Percentiles rank a stretch among this genome's conserved stretches.
Conservation (phyloP, 2,329 filamentous ascomycete genomes). For the Aureobasidium pullulans region DNA sequence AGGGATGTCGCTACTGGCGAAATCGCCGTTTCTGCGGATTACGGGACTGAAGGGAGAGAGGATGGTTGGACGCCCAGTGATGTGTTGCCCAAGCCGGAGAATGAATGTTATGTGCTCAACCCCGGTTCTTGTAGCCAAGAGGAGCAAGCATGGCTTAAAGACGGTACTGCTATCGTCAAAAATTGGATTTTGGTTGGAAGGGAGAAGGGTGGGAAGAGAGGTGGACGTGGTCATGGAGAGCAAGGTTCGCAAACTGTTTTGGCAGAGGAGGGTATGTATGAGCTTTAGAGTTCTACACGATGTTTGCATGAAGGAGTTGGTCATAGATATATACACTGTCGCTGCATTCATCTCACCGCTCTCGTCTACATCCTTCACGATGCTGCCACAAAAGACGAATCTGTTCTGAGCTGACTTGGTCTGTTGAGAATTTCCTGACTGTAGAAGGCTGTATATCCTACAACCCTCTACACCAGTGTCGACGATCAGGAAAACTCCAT, state of each 20-base stretch:
- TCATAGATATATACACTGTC: no score
- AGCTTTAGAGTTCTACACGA: neutral
- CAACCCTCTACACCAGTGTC: no score
- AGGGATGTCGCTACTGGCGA: constrained; percentile 30
- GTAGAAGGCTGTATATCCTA: no score
- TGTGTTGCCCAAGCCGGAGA: constrained; percentile 21
- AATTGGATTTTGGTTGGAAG: constrained; percentile 25
- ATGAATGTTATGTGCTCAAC: constrained; percentile 23
- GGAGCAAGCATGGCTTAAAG: constrained; percentile 22
- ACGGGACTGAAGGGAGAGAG: constrained; percentile 21
- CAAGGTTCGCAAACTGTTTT: neutral
- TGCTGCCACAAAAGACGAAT: no score
- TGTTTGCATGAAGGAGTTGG: no score
- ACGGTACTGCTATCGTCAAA: constrained; percentile 25
- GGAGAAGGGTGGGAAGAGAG: neutral
- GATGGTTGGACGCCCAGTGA: constrained; percentile 27
- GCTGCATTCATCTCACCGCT: no score
- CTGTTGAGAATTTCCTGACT: no score
- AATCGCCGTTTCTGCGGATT: constrained; percentile 17
- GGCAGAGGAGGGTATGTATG: neutral
- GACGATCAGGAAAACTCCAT: no score
- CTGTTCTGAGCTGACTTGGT: no score
- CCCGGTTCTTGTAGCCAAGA: constrained; percentile 22
- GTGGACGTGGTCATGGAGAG: neutral
- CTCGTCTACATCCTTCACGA: no score